These are phyloP conservation scores for Acorus gramineus DNA, from an alignment of 106 monocot genomes.

Conservation along the genomic window DNA sequence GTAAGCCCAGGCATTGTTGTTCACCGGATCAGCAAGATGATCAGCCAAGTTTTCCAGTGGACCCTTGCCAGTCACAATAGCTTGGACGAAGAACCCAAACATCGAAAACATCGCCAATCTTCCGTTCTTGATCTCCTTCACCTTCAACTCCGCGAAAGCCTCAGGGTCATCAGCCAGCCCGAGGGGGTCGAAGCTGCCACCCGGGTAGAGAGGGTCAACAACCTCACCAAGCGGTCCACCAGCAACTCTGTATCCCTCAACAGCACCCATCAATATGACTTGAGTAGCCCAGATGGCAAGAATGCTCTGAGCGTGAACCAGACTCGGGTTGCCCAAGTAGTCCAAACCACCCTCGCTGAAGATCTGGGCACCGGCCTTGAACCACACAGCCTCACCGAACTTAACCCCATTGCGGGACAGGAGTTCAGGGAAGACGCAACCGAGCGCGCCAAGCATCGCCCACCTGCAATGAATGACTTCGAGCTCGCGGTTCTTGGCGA, in stretches of 20 bases:
- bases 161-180: constrained; percentile 31
- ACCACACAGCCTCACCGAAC: neutral
- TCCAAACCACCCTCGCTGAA: too few relatives aligned
- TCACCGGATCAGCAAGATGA: constrained; percentile 26
- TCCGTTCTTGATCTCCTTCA: constrained; percentile 15
- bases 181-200: constrained; percentile 34
- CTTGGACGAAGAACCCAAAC: too few relatives aligned
- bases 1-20: constrained; percentile 32
- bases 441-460: too few relatives aligned
- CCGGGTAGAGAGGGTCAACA: constrained; percentile 26
- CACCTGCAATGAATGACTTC: too few relatives aligned
- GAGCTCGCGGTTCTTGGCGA: constrained; percentile 4
- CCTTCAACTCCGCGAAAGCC: constrained; percentile 33
- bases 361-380: too few relatives aligned
- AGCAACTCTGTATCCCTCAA: neutral
- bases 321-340: constrained; percentile 20
- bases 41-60: constrained; percentile 14
- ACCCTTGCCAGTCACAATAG: too few relatives aligned
- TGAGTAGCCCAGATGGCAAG: neutral
- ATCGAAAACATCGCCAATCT: too few relatives aligned
- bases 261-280: too few relatives aligned
- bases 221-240: constrained; percentile 29
- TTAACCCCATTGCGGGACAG: constrained; percentile 33
- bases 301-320: constrained; percentile 33
- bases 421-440: constrained; percentile 14